Conservation (phyloP, 495 filamentous ascomycete species). For the Sphaerosporella brunnea region DNA sequence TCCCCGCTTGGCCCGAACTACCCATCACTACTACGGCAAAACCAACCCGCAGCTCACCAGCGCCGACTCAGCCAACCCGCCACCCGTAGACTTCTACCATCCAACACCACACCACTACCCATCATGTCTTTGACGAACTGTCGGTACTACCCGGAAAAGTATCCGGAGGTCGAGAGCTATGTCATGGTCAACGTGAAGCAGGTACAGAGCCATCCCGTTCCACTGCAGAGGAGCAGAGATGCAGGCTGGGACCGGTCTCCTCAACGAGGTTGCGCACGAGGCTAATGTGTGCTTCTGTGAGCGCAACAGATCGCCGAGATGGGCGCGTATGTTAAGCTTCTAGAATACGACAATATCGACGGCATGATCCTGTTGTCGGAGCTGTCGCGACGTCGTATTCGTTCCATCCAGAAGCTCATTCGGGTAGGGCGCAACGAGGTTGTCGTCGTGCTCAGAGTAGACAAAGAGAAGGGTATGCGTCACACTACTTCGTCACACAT, state of each 20-base stretch:
- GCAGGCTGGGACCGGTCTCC: too few species aligned
- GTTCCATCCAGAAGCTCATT: conserved; percentile 97
- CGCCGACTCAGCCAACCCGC: too few species aligned
- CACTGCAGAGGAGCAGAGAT: too few species aligned
- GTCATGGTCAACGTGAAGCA: conserved; percentile 98
- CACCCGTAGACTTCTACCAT: neutral
- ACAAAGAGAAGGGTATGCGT: conserved; percentile 82
- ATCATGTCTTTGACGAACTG: conserved; percentile 94
- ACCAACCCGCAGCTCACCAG: too few species aligned
- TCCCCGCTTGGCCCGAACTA: too few species aligned
- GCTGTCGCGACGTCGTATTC: conserved; percentile 85
- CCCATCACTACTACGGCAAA: too few species aligned
- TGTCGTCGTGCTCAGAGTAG: conserved; percentile 90
- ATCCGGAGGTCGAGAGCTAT: conserved; percentile 95
- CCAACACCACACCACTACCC: neutral
- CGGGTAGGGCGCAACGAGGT: conserved; percentile 95
- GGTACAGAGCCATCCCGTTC: too few species aligned
- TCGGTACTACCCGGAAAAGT: conserved; percentile 97
- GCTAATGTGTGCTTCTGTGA: neutral
- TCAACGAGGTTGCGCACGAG: too few species aligned
- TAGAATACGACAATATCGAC: conserved; percentile 99
- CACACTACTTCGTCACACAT: neutral
- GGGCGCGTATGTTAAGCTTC: conserved; percentile 97
- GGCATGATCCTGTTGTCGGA: conserved; percentile 98
- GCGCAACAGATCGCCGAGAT: conserved; percentile 78